A percentile compares a stretch with the other conserved stretches of the same genome.
phyloP scores from a whole-genome alignment of 768 basidiomycete genomes.

The Gymnopilus dilepis region DNA sequence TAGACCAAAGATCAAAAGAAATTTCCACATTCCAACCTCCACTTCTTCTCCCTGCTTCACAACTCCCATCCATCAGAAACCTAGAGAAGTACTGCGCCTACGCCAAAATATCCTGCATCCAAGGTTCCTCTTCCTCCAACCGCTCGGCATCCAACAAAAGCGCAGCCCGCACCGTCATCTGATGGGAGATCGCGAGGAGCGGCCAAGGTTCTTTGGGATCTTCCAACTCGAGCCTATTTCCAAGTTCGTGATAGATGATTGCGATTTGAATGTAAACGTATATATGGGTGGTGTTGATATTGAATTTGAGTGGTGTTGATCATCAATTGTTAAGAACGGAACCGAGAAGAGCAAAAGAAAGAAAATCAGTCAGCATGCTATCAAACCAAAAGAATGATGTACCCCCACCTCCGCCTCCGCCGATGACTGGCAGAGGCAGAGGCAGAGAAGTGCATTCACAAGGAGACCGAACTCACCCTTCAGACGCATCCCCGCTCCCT shows the following conservation, averaged over 20 bases:
- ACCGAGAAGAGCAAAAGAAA: neutral
- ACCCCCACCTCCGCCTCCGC: neutral
- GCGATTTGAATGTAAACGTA: neutral
- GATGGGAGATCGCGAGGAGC: slow-evolving; percentile 35
- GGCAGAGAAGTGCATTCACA: neutral
- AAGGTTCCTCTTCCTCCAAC: slow-evolving; percentile 20
- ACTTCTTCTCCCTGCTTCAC: neutral
- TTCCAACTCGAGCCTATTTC: neutral
- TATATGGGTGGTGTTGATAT: neutral
- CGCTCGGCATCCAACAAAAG: slow-evolving; percentile 22
- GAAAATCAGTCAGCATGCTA: neutral
- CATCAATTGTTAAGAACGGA: neutral
- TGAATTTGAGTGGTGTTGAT: neutral
- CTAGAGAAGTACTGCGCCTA: too few relatives aligned
- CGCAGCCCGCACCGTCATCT: slow-evolving; percentile 31
- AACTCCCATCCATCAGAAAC: neutral
- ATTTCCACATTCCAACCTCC: neutral
- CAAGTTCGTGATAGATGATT: neutral
- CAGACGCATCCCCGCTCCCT: neutral
- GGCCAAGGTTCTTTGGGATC: slow-evolving; percentile 26
- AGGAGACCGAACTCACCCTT: slow-evolving; percentile 14
- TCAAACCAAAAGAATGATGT: neutral
- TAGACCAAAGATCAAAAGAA: neutral
- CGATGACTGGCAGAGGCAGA: neutral
- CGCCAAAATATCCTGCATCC: slow-evolving; percentile 22